phyloP scores from a whole-genome alignment of 441 rosid species.

The Daphne laureola region DNA sequence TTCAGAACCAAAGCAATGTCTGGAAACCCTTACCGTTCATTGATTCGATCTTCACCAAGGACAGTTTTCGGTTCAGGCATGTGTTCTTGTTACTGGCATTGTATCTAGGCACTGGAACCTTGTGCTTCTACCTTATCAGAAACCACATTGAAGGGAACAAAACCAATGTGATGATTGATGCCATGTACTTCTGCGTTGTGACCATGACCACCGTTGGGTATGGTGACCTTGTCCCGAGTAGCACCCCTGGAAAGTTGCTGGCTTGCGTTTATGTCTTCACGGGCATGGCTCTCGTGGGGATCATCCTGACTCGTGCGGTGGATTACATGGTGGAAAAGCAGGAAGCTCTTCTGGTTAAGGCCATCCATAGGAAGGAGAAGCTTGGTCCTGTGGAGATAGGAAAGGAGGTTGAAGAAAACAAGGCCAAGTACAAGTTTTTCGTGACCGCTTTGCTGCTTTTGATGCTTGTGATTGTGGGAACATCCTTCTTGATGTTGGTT shows the following conservation, averaged over 20 bases:
- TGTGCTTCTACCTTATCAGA: conserved; percentile 30
- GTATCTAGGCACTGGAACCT: conserved; percentile 29
- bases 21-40: conserved; percentile 4
- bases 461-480: conserved; percentile 28
- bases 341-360: conserved; percentile 31
- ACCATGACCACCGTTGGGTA: conserved; percentile 59
- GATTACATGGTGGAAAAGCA: conserved; percentile 50
- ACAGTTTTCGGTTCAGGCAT: conserved; percentile 18
- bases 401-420: conserved; percentile 31
- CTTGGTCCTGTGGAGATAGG: conserved; percentile 20
- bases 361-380: conserved; percentile 23
- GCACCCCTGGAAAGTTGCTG: conserved; percentile 29
- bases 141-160: conserved; percentile 41
- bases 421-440: conserved; percentile 29
- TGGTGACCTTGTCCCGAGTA: conserved; percentile 54
- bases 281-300: conserved; percentile 45
- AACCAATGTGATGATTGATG: conserved; percentile 38
- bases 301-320: conserved; percentile 43
- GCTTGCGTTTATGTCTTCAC: conserved; percentile 34
- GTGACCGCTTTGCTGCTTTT: conserved; percentile 17
- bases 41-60: conserved; percentile 13
- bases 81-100: conserved; percentile 15
- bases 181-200: conserved; percentile 44
- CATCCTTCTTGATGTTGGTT: conserved; percentile 20
- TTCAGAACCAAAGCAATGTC: conserved; percentile 13